Conservation (phyloP, 2,329 filamentous ascomycete genomes). For the Sclerotinia subarctica region DNA sequence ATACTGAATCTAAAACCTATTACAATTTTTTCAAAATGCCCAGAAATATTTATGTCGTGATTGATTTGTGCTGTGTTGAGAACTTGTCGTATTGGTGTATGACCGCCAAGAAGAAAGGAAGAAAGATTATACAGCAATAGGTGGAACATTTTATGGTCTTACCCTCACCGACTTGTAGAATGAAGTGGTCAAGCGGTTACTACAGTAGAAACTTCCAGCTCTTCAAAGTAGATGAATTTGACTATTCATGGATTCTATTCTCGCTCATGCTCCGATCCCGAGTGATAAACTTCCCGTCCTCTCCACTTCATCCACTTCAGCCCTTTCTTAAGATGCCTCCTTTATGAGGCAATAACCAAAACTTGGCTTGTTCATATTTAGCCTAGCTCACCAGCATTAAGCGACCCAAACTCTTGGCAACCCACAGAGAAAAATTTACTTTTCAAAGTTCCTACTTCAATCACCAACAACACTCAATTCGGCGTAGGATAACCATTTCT, state of each 20-base stretch:
- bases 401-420: constrained; percentile 31
- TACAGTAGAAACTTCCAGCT: neutral
- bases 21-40: neutral
- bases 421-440: constrained; percentile 22
- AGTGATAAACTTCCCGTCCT: neutral
- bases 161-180: neutral
- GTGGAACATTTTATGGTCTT: neutral
- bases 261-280: neutral
- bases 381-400: neutral
- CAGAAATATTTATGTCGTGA: neutral
- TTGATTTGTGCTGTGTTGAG: neutral
- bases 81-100: neutral
- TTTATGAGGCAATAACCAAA: neutral
- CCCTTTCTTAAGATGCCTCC: neutral
- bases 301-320: neutral
- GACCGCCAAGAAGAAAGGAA: too few relatives aligned
- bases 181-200: neutral
- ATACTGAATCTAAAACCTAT: constrained; percentile 21
- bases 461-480: constrained; percentile 32
- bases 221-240: neutral
- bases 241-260: neutral
- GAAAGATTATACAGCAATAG: too few relatives aligned
- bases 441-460: constrained; percentile 11
- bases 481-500: constrained; percentile 57
- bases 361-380: neutral